Evolutionary conservation across 257 asterid species (phyloP), one percentile per base, ranked within the genome.

Genomic region (Rubia yunnanensis): DNA sequence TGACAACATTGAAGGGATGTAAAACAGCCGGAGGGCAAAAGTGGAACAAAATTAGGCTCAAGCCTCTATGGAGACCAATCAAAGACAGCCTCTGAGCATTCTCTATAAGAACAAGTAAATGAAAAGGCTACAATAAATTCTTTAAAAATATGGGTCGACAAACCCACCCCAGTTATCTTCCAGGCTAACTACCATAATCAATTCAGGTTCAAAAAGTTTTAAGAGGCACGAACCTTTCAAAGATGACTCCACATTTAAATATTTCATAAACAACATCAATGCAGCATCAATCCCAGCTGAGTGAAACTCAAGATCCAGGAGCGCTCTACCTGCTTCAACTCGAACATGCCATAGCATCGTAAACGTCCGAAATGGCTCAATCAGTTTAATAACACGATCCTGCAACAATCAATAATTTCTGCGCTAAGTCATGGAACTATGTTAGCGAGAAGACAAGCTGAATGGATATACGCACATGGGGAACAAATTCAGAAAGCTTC

Each of bases 251-350:
- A 83, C 88, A 24, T 74, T 67, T 72, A 90, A 80, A 83, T 77
- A 90, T 67, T 69, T 76, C 66, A 88, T 82, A 87, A 94, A 90
- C 67, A 90, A 75, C 58, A 78, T 58, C 73, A 94, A 72, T 65
- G 94, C 86, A 49, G 95, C 88, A 74, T 90, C 96, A 66, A 81
- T 80, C 76, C 99, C 99, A 69, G 77, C 76, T 78, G 78, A 76
- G 68, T 88, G 95, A 77, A 80, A 85, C 77, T 90, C 97, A 65
- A 94, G 96, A 79, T 90, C 96, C 71, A 94, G 85, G 68, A 90
- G 96, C 5, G 96, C 83, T 77, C 88, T 80, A 81, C 84, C 79
- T 32, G 99, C 96, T 82, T 88, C 92, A 73, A 94, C 75, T 68
- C 87, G 84, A 69, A 90, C 84, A 66, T 80, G 83, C 95, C 96